Base-by-base conservation (phyloP, 1,139 yeast species). In the Blastobotrys illinoisensis region DNA sequence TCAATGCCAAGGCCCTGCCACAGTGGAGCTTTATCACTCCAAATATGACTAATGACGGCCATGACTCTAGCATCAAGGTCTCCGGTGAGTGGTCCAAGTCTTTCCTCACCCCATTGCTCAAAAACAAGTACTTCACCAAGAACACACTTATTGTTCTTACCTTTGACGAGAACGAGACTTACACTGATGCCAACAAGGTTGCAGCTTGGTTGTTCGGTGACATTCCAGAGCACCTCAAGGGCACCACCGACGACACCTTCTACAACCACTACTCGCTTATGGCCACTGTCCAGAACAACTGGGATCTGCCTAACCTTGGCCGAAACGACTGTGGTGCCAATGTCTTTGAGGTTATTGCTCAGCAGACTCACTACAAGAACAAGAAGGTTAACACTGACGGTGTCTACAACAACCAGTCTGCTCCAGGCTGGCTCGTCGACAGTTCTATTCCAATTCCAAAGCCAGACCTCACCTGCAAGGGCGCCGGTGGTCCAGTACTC, bases 11-110 rank as follows among this genome's bases (percentile, higher is more conserved):
- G 58, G 63, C 66, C 48, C 68, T 77, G 57, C 81, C 81, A 46
- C 81, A 78, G 70, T 78, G 77, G 75, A 62, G 71, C 57, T 72
- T 77, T 66, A 72, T 78, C 63, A 77, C 81, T 46, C 81, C 81
- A 55, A 77, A 77, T 68, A 74, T 76, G 77, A 69, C 78, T 58
- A 71, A 76, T 64, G 79, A 77, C 62, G 81, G 79, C 45, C 79
- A 78, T 57, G 79, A 76, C 64, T 60, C 76, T 47, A 75, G 71
- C 57, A 73, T 78, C 54, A 70, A 69, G 52, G 69, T 72, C 52
- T 74, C 80, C 14, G 78, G 78, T 54, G 56, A 62, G 53, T 77
- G 81, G 81, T 62, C 77, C 46, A 71, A 72, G 57, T 56, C 65
- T 56, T 77, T 76, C 70, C 62, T 78, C 58, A 68, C 64, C 52